phyloP scores from a whole-genome alignment of 495 filamentous ascomycete genomes.

The Penicillium cataractarum region DNA sequence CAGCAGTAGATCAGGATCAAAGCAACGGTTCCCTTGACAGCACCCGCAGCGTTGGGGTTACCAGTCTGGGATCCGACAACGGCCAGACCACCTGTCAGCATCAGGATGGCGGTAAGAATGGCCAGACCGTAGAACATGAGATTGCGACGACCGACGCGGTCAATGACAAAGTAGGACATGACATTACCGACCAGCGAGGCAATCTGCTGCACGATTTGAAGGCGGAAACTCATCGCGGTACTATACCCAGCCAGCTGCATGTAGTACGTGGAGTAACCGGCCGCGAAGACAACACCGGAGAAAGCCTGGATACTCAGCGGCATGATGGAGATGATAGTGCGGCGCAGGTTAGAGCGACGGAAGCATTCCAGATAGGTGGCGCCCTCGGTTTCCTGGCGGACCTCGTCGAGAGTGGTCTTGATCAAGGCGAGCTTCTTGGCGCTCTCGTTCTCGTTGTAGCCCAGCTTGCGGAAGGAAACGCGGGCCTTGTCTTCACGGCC shows the following conservation, averaged over 20 bases:
- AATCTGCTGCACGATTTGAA: conserved; percentile 39
- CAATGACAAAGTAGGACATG: conserved; percentile 35
- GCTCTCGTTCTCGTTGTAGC: conserved; percentile 14
- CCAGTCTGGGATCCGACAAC: conserved; percentile 20
- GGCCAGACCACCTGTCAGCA: conserved; percentile 31
- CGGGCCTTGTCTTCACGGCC: conserved; percentile 12
- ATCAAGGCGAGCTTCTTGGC: conserved; percentile 17
- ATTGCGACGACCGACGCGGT: conserved; percentile 32
- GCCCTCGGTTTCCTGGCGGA: conserved; percentile 34
- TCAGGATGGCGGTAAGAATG: conserved; percentile 29
- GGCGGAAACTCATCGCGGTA: conserved; percentile 27
- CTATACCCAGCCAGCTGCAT: conserved; percentile 36
- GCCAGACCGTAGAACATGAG: conserved; percentile 30
- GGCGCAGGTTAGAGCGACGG: conserved; percentile 35
- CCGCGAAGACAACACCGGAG: conserved; percentile 32
- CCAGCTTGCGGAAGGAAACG: conserved; percentile 15
- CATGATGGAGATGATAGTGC: conserved; percentile 38
- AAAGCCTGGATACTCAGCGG: conserved; percentile 38
- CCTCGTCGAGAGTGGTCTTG: conserved; percentile 27
- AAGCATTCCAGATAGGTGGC: conserved; percentile 42
- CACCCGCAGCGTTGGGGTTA: conserved; percentile 15
- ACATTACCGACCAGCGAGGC: conserved; percentile 35
- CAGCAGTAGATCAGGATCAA: conserved; percentile 34
- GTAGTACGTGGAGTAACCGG: conserved; percentile 39
- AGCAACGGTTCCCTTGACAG: conserved; percentile 26